Evolutionary conservation across 2,329 filamentous ascomycete genomes (phyloP), one percentile per base, ranked within the genome.

Genomic region (Diaporthe citri): DNA sequence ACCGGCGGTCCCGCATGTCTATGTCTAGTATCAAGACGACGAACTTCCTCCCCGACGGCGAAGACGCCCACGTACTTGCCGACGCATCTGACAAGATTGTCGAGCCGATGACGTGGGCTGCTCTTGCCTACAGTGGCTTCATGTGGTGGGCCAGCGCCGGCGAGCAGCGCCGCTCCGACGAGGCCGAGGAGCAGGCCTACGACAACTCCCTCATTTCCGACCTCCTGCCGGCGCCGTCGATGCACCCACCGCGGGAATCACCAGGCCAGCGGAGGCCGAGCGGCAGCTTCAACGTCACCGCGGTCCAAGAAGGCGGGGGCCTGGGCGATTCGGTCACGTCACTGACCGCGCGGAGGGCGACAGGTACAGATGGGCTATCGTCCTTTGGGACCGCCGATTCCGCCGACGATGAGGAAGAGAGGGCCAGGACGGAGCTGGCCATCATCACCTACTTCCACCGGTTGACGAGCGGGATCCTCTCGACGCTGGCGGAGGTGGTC

Each of bases 121-220:
- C 93, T 1, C 89, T 96, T 36, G 94, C 94, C 7, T 97, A 96
- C 83, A 91, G 90, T 72, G 92, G 93, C 34, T 96, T 96, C 85
- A 95, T 96, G 90, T 97, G 94, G 94, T 97, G 95, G 94, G 94
- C 94, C 2, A 95, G 93, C 22, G 94, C 94, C 0, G 94, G 94
- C 74, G 94, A 97, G 83, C 90, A 93, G 82, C 86, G 89, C 10
- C 87, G 89, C 25, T 87, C 90, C 67, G 89, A 91, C 71, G 89
- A 92, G 77, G 87, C 89, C 28, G 91, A 93, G 77, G 90, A 91
- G 78, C 82, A 84, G 66, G 87, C 85, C 60, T 87, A 86, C 60
- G 91, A 93, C 79, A 85, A 87, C 10, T 83, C 87, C 3, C 86
- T 93, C 4, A 86, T 93, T 6, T 88, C 88, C 0, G 90, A 91